Conservation (phyloP, 2,329 filamentous ascomycete genomes). For the Fusarium sp. region DNA sequence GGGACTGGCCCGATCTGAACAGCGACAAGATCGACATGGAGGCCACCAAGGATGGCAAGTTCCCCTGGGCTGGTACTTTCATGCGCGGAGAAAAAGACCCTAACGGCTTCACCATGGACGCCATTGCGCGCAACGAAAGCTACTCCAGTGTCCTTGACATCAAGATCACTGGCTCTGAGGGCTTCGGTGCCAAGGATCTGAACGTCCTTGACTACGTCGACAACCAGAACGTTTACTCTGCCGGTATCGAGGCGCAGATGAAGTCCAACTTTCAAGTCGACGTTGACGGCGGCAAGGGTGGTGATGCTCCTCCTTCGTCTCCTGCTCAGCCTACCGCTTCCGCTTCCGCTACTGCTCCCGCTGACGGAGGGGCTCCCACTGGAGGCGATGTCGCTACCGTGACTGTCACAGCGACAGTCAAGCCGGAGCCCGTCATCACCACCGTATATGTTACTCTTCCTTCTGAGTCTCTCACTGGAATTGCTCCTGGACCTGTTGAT, state of each 20-base stretch:
- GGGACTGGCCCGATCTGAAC: constrained; percentile 84
- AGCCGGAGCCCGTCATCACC: constrained; percentile 55
- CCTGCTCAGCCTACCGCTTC: constrained; percentile 28
- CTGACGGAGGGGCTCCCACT: constrained; percentile 25
- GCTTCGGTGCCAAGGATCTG: constrained; percentile 43
- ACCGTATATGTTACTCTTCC: constrained; percentile 55
- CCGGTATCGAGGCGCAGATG: constrained; percentile 62
- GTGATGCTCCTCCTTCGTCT: constrained; percentile 37
- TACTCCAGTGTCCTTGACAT: constrained; percentile 58
- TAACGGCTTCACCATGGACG: constrained; percentile 52
- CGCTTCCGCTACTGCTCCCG: constrained; percentile 29
- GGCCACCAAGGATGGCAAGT: constrained; percentile 56
- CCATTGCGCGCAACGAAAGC: constrained; percentile 56
- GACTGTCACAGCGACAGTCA: constrained; percentile 55
- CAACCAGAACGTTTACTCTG: constrained; percentile 57
- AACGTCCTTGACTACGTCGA: constrained; percentile 49
- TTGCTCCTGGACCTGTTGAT: constrained; percentile 16
- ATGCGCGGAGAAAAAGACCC: constrained; percentile 55
- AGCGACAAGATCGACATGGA: constrained; percentile 56
- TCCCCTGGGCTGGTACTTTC: constrained; percentile 57
- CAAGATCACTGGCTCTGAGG: constrained; percentile 51
- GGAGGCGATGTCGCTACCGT: constrained; percentile 44
- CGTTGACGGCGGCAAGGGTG: constrained; percentile 48
- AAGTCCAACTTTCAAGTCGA: constrained; percentile 59
- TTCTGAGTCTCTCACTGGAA: constrained; percentile 33